A percentile compares a stretch with the other conserved stretches of the same genome.
Evolutionary conservation across 305 asterid genomes (phyloP).

Genomic region (Salvia sclarea): DNA sequence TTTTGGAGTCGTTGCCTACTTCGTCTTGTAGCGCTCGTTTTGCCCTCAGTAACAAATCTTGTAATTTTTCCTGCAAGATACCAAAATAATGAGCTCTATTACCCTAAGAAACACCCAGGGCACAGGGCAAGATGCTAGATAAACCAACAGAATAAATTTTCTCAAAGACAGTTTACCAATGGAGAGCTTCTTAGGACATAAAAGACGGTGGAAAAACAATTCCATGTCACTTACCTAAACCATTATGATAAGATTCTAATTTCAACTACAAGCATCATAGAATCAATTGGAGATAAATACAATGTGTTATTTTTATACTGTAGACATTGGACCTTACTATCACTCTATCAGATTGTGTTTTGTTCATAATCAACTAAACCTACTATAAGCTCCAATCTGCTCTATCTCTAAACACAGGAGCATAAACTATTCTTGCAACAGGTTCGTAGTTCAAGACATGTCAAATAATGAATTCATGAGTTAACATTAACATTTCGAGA

Average conservation of each 20-base stretch:
- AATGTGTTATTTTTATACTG: not conserved
- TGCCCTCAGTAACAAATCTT: conserved; percentile 70
- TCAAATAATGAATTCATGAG: not conserved
- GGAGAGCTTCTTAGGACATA: conserved; percentile 13
- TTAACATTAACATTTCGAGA: conserved; percentile 1
- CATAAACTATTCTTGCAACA: conserved; percentile 14
- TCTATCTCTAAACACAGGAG: conserved; percentile 5
- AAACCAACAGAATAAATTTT: not conserved
- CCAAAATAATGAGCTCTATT: conserved; percentile 20
- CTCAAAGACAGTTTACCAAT: conserved; percentile 5
- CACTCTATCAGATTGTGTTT: no score
- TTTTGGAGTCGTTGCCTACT: conserved; percentile 43
- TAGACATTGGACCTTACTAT: no score
- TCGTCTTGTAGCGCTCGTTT: conserved; percentile 69
- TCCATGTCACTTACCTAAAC: conserved; percentile 14
- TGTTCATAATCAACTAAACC: not conserved
- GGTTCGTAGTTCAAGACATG: conserved; percentile 1
- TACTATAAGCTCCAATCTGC: not conserved
- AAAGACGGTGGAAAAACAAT: conserved; percentile 6
- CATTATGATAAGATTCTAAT: not conserved
- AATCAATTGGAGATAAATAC: not conserved
- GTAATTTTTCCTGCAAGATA: conserved; percentile 76
- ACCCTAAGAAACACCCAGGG: not conserved
- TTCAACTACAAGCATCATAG: not conserved
- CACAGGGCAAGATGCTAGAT: conserved; percentile 19